phyloP scores from a whole-genome alignment of 2,329 filamentous ascomycete species.

The Diaporthe sp. region DNA sequence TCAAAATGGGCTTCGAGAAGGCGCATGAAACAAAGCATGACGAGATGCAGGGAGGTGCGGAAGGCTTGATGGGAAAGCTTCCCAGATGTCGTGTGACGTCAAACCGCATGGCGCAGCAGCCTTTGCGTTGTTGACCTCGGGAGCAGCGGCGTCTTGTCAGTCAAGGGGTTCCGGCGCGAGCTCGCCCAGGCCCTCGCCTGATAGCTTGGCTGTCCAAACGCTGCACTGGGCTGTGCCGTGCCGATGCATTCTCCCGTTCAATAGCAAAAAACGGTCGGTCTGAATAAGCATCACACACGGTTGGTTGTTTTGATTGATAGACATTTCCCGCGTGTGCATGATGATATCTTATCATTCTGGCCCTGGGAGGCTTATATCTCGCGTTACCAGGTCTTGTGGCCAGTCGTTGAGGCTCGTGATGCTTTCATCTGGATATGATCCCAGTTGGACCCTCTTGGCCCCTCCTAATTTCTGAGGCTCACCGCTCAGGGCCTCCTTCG shows the following conservation, averaged over 20 bases:
- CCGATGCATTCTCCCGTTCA: background rate
- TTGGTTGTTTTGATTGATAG: slow-evolving; percentile 16
- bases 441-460: slow-evolving; percentile 21
- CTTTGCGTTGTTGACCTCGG: background rate
- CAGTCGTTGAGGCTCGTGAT: slow-evolving; percentile 38
- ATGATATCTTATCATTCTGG: background rate
- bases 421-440: slow-evolving; percentile 7
- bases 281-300: slow-evolving; percentile 12
- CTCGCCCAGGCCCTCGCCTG: background rate
- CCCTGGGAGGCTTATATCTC: background rate
- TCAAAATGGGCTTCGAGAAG: slow-evolving; percentile 12
- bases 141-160: slow-evolving; percentile 20
- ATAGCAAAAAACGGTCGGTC: background rate
- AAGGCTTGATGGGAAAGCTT: slow-evolving; percentile 5
- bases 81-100: slow-evolving; percentile 37
- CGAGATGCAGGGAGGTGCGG: background rate
- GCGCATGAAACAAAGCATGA: slow-evolving; percentile 4
- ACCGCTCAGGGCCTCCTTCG: slow-evolving; percentile 25
- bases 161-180: slow-evolving; percentile 2
- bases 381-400: slow-evolving; percentile 23
- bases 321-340: slow-evolving; percentile 1
- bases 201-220: background rate
- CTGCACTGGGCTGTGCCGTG: slow-evolving; percentile 7
- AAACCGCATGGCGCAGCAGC: slow-evolving; percentile 30
- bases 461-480: slow-evolving; percentile 14